Conservation (phyloP, 1,284 basidiomycete species). For the Puccinia hordei region DNA sequence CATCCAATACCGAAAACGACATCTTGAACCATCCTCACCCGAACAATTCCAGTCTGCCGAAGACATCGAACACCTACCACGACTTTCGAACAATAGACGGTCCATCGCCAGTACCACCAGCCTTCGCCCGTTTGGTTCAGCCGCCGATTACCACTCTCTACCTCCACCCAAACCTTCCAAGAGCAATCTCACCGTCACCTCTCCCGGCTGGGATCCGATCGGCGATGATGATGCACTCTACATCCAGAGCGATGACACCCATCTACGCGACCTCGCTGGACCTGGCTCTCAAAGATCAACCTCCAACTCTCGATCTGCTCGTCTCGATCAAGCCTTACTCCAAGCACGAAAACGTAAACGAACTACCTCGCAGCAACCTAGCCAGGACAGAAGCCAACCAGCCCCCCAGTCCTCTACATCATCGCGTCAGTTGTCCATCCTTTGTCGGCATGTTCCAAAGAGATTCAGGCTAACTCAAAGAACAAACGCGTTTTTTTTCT, state of each 20-base stretch:
- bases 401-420: not conserved
- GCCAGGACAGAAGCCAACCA: not conserved
- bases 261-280: not conserved
- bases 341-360: conserved; percentile 44
- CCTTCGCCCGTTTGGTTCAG: not conserved
- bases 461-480: not conserved
- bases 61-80: not conserved
- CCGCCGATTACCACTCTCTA: not conserved
- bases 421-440: conserved; percentile 14
- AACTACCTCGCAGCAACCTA: not conserved
- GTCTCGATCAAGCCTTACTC: conserved; percentile 21
- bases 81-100: not conserved
- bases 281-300: conserved; percentile 2
- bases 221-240: conserved; percentile 44
- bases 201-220: conserved; percentile 43
- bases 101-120: too few species aligned
- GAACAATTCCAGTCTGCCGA: not conserved
- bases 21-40: conserved; percentile 3
- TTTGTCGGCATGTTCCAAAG: not conserved
- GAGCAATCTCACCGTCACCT: not conserved
- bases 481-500: not conserved
- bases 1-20: not conserved
- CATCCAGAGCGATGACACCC: conserved; percentile 42
- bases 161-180: conserved; percentile 9
- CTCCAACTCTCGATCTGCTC: not conserved